Evolutionary conservation across 257 asterid species (phyloP), one percentile per base, ranked within the genome.

Genomic region (Rehmannia glutinosa): DNA sequence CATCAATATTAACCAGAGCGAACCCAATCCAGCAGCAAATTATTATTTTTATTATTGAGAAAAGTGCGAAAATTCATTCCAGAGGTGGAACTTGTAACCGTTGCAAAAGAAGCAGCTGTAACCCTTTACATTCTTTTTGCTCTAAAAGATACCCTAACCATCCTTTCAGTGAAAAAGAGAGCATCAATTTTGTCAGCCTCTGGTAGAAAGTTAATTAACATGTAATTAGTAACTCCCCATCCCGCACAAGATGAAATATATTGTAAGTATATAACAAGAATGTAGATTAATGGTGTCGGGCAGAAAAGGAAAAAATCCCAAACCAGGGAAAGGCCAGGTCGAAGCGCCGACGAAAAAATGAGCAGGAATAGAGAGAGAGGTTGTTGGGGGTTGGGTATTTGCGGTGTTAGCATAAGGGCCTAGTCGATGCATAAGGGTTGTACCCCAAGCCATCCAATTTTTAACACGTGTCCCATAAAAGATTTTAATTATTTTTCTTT

Each of bases 101-200:
- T 56, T 68, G 57, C 47, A 42, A 53, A 53, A 51, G n/a, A 36
- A 52, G 51, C 43, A 41, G 64, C 55, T 51, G 15, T 52, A 52
- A 36, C 47, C 62, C 62, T 67, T 54, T 67, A 67, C 45, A 67
- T 8, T 53, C 72, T 38, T 12, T 45, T 30, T 63, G 27, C 11
- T 60, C 50, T 23, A 32, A 61, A 61, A 61, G 36, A 61, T 23
- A 61, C 15, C 32, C 64, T 16, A 41, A 41, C 16, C 20, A 24
- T n/a, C 50, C 53, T 61, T 49, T 20, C 19, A 35, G 21, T 21
- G 55, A 42, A 16, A 62, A 62, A 42, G 52, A 42, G 56, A 49
- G 69, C 57, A 28, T 62, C 68, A 24, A 25, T 15, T 24, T 9
- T 25, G 17, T 62, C 43, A 60, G 11, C 38, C 46, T 57, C 39